Percentiles rank a stretch among this genome's conserved stretches.
phyloP scores from a whole-genome alignment of 2,329 filamentous ascomycete genomes.

The Monosporascus sp. region DNA sequence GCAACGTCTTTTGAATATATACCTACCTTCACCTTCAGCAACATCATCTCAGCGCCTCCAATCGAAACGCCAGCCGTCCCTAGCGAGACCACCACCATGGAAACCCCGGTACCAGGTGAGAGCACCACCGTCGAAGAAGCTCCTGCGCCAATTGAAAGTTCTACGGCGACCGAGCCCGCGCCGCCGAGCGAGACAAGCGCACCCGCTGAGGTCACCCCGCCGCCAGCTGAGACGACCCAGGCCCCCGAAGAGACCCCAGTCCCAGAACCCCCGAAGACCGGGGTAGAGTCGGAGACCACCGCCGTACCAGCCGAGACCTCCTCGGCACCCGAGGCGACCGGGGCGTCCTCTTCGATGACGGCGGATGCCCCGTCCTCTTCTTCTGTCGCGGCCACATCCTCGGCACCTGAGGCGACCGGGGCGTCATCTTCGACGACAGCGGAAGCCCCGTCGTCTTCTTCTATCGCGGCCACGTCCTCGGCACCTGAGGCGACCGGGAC shows the following conservation, averaged over 20 bases:
- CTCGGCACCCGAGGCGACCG: not conserved
- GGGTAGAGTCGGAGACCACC: not conserved
- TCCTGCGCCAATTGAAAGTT: not conserved
- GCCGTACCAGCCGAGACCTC: not conserved
- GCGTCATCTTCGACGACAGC: too few species aligned
- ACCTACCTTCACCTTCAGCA: not conserved
- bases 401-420: too few species aligned
- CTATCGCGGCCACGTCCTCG: not conserved
- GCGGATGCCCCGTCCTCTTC: too few species aligned
- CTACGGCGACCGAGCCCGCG: not conserved
- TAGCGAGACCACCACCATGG: not conserved
- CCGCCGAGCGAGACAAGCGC: not conserved
- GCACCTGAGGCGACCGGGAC: too few species aligned
- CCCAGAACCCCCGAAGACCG: not conserved
- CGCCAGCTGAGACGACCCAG: not conserved
- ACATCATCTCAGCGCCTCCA: constrained; percentile 1
- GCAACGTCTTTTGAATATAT: too few species aligned
- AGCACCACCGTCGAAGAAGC: not conserved
- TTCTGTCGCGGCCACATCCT: too few species aligned
- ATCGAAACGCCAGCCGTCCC: not conserved
- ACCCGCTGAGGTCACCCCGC: not conserved
- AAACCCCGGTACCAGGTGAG: not conserved
- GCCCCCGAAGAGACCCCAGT: not conserved
- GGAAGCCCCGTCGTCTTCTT: not conserved
- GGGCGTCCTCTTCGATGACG: not conserved